phyloP scores from a whole-genome alignment of 2,329 filamentous ascomycete species.

The Aspergillus sp. region DNA sequence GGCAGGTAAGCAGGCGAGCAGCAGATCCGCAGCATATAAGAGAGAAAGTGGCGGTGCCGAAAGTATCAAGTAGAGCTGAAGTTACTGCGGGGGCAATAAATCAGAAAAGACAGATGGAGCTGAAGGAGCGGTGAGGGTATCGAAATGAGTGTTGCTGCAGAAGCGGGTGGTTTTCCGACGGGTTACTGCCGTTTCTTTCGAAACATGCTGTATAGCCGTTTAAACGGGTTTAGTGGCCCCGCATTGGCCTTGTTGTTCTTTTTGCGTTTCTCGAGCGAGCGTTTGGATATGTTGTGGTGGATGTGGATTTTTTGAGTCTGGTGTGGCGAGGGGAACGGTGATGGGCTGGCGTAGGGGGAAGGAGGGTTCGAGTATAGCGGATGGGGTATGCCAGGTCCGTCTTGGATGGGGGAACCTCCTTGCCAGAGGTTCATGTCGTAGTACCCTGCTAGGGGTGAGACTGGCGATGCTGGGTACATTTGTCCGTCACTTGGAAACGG shows the following conservation, averaged over 20 bases:
- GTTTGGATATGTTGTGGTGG: constrained; percentile 4
- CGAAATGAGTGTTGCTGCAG: background rate
- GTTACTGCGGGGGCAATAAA: background rate
- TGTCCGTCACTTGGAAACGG: background rate
- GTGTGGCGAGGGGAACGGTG: background rate
- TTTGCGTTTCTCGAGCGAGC: background rate
- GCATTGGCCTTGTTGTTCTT: background rate
- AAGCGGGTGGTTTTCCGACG: background rate
- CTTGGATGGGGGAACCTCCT: background rate
- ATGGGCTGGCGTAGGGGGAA: background rate
- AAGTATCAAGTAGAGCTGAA: background rate
- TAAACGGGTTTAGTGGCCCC: constrained; percentile 1
- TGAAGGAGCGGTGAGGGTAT: background rate
- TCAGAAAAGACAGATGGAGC: background rate
- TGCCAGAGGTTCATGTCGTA: constrained; percentile 6
- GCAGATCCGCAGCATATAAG: background rate
- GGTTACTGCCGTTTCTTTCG: constrained; percentile 2
- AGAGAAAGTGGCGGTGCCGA: background rate
- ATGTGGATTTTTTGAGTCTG: constrained; percentile 1
- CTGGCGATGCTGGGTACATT: background rate
- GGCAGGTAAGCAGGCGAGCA: background rate
- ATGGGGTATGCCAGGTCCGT: background rate
- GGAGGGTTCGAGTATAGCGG: constrained; percentile 6
- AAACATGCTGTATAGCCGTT: background rate
- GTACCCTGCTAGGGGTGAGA: background rate